These are phyloP conservation scores for Fomitopsis schrenkii DNA, from an alignment of 1,284 basidiomycete genomes.

Conservation along the genomic window DNA sequence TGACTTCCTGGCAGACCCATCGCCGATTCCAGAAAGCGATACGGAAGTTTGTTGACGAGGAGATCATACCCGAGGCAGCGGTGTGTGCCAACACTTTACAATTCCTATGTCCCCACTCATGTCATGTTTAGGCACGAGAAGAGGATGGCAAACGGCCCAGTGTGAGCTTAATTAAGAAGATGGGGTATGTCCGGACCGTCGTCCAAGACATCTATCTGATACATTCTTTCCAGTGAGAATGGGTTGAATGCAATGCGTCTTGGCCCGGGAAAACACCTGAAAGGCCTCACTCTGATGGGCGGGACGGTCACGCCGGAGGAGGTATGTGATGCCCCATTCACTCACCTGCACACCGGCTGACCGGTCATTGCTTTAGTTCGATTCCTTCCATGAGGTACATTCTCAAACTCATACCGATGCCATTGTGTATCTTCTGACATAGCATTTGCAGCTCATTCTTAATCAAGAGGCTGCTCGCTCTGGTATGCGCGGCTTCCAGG, in stretches of 20 bases:
- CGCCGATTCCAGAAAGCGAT: constrained; percentile 43
- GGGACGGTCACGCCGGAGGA: constrained; percentile 86
- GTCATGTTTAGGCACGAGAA: constrained; percentile 51
- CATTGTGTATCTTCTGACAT: constrained; percentile 49
- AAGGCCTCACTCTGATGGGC: constrained; percentile 77
- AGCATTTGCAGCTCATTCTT: constrained; percentile 16
- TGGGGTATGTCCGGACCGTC: constrained; percentile 49
- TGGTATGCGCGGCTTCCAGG: constrained; percentile 27
- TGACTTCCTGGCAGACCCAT: constrained; percentile 36
- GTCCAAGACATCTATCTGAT: not conserved
- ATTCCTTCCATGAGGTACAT: constrained; percentile 61
- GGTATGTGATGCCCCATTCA: constrained; percentile 12
- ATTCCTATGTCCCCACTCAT: not conserved
- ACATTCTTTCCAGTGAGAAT: constrained; percentile 40
- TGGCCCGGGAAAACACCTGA: constrained; percentile 81
- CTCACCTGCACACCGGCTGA: constrained; percentile 1
- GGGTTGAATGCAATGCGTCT: constrained; percentile 88
- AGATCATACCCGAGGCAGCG: constrained; percentile 46
- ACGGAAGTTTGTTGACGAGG: constrained; percentile 48
- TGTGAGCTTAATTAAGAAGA: constrained; percentile 59
- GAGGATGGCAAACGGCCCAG: constrained; percentile 74
- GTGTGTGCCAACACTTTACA: constrained; percentile 18
- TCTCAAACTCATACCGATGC: constrained; percentile 13
- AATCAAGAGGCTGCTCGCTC: constrained; percentile 34
- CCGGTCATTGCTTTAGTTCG: constrained; percentile 37